Conservation (phyloP, 176 grass and related monocot species). For the Triticum timopheevii region DNA sequence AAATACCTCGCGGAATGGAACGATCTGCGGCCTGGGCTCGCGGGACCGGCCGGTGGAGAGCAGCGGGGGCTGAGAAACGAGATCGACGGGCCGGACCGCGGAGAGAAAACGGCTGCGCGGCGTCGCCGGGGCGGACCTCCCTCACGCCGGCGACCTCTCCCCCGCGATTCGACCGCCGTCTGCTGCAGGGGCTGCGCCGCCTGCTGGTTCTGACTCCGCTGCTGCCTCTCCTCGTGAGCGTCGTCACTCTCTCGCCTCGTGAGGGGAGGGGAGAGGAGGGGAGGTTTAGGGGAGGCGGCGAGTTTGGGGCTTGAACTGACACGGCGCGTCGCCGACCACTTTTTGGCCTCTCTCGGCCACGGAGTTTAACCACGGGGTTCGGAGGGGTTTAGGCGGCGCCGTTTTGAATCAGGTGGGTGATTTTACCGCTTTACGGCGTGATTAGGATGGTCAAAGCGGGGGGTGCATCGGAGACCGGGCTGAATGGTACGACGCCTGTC, state of each 20-base stretch:
- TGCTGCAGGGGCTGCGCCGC: not conserved
- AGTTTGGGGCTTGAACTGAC: not conserved
- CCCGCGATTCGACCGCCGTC: not conserved
- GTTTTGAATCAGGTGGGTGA: not conserved
- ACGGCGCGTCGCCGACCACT: slow-evolving; percentile 1
- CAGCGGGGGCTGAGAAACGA: not conserved
- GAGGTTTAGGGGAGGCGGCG: not conserved
- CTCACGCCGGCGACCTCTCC: slow-evolving; percentile 8
- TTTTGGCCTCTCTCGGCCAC: not conserved
- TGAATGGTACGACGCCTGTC: not conserved
- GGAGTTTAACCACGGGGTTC: not conserved
- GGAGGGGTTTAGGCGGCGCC: slow-evolving; percentile 27
- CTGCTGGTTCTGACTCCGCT: slow-evolving; percentile 3
- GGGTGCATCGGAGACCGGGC: not conserved
- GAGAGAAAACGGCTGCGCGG: not conserved
- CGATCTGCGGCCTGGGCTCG: not conserved
- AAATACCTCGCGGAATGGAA: slow-evolving; percentile 11
- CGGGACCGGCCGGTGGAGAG: not conserved
- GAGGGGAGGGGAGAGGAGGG: not conserved
- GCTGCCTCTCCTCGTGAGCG: not conserved
- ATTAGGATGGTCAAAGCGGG: slow-evolving; percentile 29
- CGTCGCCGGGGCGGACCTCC: not conserved
- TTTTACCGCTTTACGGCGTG: slow-evolving; percentile 4
- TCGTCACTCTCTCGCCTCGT: not conserved
- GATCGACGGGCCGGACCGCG: not conserved